Base-by-base conservation (phyloP, 768 basidiomycete species). In the Rhodotorula taiwanensis region DNA sequence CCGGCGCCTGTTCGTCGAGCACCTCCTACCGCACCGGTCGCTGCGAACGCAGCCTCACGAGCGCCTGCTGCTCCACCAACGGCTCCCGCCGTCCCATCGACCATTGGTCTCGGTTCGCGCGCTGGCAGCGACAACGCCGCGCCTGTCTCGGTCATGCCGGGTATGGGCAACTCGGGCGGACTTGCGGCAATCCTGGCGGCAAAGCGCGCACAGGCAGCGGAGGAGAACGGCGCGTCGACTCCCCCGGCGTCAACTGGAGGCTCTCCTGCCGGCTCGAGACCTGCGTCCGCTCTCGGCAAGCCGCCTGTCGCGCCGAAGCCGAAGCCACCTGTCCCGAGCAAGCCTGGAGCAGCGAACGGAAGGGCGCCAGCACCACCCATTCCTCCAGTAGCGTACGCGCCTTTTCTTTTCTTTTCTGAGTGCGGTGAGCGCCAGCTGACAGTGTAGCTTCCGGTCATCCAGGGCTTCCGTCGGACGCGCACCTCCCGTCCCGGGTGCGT, bases 91-190 rank as follows among this genome's bases (percentile, higher is more conserved):
- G 41, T 52, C 4, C 52, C 53, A 2, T 41, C 55, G 3, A 36
- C 59, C 23, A 21, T 60, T 39, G 66, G 62, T 21, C 52, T 69
- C 30, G 66, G 70, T 20, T 77, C 85, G 4, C 65, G 83, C 20
- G 67, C 76, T 3, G 84, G 86, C 4, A 78, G 88, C 60, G 79
- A 80, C 0, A 80, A 79, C n/a, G 86, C 87, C 1, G 88, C 86
- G 71, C 89, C 89, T 0, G 79, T 88, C 5, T 82, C 88, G 6
- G 88, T 89, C 10, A 89, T 90, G 75, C 87, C 87, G 5, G 86
- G 87, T 1, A 83, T 88, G 81, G 80, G 67, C 50, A 41, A 49
- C 60, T 1, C 23, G 6, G 70, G 66, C 14, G 70, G 70, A 3
- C 50, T 73, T 30, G 58, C 67, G 8, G 60, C 70, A 23, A 53